These are phyloP conservation scores for Thelonectria discophora DNA, from an alignment of 2,329 filamentous ascomycete species.

Conservation along the genomic window DNA sequence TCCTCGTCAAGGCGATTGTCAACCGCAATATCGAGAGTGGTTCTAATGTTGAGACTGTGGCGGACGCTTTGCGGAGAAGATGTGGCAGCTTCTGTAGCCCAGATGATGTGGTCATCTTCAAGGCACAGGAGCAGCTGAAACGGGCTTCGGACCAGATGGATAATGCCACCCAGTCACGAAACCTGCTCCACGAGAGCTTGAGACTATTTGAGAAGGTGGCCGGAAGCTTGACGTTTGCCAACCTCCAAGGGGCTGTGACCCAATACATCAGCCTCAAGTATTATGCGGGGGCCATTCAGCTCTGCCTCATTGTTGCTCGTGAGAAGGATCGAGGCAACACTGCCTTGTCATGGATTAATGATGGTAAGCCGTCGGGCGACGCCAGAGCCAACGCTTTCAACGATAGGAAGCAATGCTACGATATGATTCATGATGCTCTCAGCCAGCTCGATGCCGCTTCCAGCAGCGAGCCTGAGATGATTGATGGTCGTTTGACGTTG, in stretches of 20 bases:
- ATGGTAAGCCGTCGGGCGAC: constrained; percentile 78
- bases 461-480: constrained; percentile 71
- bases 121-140: constrained; percentile 94
- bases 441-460: constrained; percentile 78
- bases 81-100: constrained; percentile 98
- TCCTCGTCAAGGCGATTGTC: constrained; percentile 96
- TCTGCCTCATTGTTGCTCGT: constrained; percentile 83
- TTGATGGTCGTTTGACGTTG: constrained; percentile 81
- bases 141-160: constrained; percentile 80
- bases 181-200: constrained; percentile 87
- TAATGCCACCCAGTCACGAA: constrained; percentile 79
- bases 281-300: constrained; percentile 90
- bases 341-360: constrained; percentile 86
- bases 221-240: constrained; percentile 79
- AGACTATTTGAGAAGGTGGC: constrained; percentile 90
- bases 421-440: constrained; percentile 86
- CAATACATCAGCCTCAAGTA: constrained; percentile 87
- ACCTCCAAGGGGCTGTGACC: constrained; percentile 78
- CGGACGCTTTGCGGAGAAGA: constrained; percentile 88
- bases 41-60: constrained; percentile 96
- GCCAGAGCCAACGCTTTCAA: constrained; percentile 73
- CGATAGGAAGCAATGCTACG: constrained; percentile 81
- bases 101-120: constrained; percentile 98
- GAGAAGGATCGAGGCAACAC: constrained; percentile 88
- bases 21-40: constrained; percentile 97